A percentile compares a stretch with the other conserved stretches of the same genome.
phyloP scores from a whole-genome alignment of 371 early-diverging fungal genomes.

The Lichtheimia ramosa region DNA sequence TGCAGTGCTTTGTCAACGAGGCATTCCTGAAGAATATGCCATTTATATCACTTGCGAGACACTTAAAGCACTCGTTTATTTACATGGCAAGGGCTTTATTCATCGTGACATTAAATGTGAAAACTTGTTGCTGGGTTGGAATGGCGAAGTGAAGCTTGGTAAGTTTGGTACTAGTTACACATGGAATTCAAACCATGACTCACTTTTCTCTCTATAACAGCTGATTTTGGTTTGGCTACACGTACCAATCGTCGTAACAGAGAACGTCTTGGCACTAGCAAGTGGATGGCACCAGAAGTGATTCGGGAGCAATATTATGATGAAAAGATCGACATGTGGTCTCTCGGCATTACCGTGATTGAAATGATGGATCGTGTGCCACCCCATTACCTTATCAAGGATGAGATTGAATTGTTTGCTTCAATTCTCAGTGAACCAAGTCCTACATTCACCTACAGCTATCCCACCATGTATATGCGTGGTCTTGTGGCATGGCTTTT shows the following conservation, averaged over 20 bases:
- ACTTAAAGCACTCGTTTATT: constrained; percentile 80
- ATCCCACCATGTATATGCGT: constrained; percentile 54
- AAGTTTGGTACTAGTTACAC: constrained; percentile 95
- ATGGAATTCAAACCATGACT: constrained; percentile 24
- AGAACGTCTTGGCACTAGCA: constrained; percentile 94
- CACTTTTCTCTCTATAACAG: constrained; percentile 10
- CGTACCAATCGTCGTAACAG: constrained; percentile 52
- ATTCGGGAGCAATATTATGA: constrained; percentile 87
- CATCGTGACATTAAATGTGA: constrained; percentile 98
- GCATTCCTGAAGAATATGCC: constrained; percentile 49
- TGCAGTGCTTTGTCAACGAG: constrained; percentile 51
- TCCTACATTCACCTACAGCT: constrained; percentile 51
- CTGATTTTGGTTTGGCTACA: constrained; percentile 50
- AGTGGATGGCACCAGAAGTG: constrained; percentile 97
- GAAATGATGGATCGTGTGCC: constrained; percentile 59
- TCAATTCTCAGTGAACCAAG: constrained; percentile 43
- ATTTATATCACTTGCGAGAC: constrained; percentile 45
- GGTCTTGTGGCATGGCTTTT: constrained; percentile 53
- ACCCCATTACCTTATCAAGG: constrained; percentile 50
- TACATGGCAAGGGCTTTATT: constrained; percentile 94
- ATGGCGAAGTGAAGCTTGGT: constrained; percentile 95
- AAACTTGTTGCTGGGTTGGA: constrained; percentile 92
- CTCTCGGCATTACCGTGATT: constrained; percentile 80
- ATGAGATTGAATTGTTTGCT: constrained; percentile 47
- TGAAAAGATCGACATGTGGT: constrained; percentile 94